These are phyloP conservation scores for Elsinoe perseae DNA, from an alignment of 2,329 filamentous ascomycete genomes.

Conservation along the genomic window DNA sequence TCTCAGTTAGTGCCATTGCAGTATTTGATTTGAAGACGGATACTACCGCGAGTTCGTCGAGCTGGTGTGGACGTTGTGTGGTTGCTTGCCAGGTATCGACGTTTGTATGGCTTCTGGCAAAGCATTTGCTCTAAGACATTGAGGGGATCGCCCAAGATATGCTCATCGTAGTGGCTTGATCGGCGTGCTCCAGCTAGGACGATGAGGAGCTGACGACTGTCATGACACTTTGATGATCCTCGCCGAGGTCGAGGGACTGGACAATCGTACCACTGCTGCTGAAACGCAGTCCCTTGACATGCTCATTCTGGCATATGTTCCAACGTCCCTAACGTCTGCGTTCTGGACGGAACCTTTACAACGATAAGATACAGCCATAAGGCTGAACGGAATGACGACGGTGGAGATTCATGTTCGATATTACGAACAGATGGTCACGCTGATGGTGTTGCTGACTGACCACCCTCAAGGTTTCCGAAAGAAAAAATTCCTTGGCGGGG, in stretches of 20 bases:
- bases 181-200: not conserved
- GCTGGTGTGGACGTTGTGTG: constrained; percentile 9
- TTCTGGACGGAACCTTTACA: not conserved
- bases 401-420: not conserved
- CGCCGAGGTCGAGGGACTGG: too few species aligned
- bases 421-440: not conserved
- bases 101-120: not conserved
- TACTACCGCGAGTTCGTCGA: not conserved
- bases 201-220: not conserved
- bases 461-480: too few species aligned
- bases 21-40: not conserved
- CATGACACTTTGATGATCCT: too few species aligned
- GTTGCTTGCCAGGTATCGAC: constrained; percentile 7
- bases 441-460: not conserved
- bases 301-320: not conserved
- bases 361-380: not conserved
- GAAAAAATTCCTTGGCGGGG: constrained; percentile 11
- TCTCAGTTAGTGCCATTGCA: not conserved
- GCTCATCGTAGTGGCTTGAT: not conserved
- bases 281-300: not conserved
- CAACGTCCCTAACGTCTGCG: not conserved
- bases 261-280: not conserved
- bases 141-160: not conserved
- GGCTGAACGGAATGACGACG: constrained; percentile 7
- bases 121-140: not conserved